A percentile compares a stretch with the other conserved stretches of the same genome.
Conservation (phyloP, 139 green algal genomes). For the Coccomyxa sp. region DNA sequence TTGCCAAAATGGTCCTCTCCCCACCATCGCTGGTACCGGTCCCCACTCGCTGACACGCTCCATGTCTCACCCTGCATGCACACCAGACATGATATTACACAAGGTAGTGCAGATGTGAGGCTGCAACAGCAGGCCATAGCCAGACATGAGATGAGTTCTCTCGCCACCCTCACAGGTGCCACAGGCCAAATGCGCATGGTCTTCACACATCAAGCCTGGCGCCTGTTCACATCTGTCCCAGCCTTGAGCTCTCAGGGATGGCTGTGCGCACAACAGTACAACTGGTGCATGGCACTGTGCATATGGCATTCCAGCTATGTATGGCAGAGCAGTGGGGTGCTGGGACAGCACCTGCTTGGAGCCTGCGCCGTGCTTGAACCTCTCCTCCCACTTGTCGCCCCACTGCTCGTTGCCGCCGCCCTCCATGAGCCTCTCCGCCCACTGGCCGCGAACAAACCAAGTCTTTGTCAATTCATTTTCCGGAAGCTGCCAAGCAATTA, state of each 20-base stretch:
- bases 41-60: slow-evolving; percentile 34
- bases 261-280: not conserved
- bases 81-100: not conserved
- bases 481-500: not conserved
- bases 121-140: not conserved
- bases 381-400: slow-evolving; percentile 88
- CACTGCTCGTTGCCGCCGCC: slow-evolving; percentile 59
- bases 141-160: not conserved
- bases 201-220: not conserved
- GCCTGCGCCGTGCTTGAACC: slow-evolving; percentile 66
- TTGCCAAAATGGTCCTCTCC: slow-evolving; percentile 75
- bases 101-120: not conserved
- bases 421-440: slow-evolving; percentile 62
- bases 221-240: too few relatives aligned
- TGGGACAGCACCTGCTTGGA: slow-evolving; percentile 49
- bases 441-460: slow-evolving; percentile 28
- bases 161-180: not conserved
- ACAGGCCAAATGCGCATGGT: not conserved
- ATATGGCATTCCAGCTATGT: not conserved
- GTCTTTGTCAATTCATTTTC: not conserved
- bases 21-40: slow-evolving; percentile 73
- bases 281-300: not conserved
- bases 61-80: slow-evolving; percentile 48
- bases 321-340: not conserved
- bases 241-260: too few relatives aligned